These are phyloP conservation scores for Trichoderma endophyticum DNA, from an alignment of 2,329 filamentous ascomycete species.

Conservation along the genomic window DNA sequence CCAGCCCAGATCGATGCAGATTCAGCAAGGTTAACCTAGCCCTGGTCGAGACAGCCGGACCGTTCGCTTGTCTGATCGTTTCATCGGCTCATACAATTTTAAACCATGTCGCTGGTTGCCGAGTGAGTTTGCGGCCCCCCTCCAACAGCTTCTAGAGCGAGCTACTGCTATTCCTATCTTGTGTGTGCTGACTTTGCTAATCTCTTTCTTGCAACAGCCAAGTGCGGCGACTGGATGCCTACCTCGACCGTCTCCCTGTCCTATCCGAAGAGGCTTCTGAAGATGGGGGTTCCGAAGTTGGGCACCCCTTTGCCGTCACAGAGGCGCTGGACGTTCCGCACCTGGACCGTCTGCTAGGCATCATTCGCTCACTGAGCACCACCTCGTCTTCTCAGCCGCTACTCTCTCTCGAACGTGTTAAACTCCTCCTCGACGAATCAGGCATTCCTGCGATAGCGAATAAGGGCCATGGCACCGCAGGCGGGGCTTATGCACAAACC, in stretches of 20 bases:
- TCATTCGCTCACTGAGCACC: constrained; percentile 69
- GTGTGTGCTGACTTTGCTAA: background rate
- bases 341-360: constrained; percentile 60
- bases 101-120: constrained; percentile 45
- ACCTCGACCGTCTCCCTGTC: constrained; percentile 58
- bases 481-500: constrained; percentile 25
- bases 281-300: constrained; percentile 38
- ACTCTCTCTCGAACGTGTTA: constrained; percentile 59
- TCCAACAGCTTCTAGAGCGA: background rate
- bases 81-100: constrained; percentile 12
- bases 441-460: constrained; percentile 47
- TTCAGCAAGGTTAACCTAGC: constrained; percentile 8
- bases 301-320: constrained; percentile 35
- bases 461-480: constrained; percentile 34
- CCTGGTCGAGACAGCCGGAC: constrained; percentile 1
- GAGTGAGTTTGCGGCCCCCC: constrained; percentile 39
- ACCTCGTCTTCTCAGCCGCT: constrained; percentile 62
- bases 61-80: constrained; percentile 7
- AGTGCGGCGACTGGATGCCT: constrained; percentile 61
- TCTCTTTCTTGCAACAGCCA: constrained; percentile 40
- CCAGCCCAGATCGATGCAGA: constrained; percentile 18
- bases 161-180: background rate
- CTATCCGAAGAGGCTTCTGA: constrained; percentile 41
- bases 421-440: constrained; percentile 60
- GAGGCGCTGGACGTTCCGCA: constrained; percentile 50